Base-by-base conservation (phyloP, 164 flowering plant species). In the Vitis rotundifolia region DNA sequence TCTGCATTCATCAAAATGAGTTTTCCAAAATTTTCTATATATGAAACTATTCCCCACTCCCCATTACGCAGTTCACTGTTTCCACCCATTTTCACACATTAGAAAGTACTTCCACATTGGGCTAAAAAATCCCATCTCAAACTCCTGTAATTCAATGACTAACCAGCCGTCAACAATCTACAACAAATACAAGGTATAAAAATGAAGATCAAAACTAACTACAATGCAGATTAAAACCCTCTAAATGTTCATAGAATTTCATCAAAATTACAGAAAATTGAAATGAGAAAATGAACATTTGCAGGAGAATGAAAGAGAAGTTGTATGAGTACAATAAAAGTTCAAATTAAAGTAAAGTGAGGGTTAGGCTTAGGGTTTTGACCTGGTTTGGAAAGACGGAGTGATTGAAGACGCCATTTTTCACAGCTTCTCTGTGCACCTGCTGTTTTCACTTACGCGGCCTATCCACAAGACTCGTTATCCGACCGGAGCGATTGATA, bases 381-480 rank as follows among this genome's bases (percentile, higher is more conserved):
- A 79, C 85, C 87, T 81, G 48, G 76, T 60, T 15, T 79, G 84
- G 68, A 81, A 77, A 53, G 84, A 73, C 59, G 72, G 68, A 4
- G 79, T 53, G 48, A 84, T 19, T 53, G 87, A 79, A 54, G 87
- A 77, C 73, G 87, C 83, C 87, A 84, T 79, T 62, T 71, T 49
- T 67, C 69, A 59, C 60, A 59, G 70, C 70, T 68, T 47, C 56
- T 37, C 48, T 63, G 44, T 3, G 44, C 44, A 37, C 3, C 44
- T 37, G 44, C 7, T 6, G 44, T 5, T 37, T 37, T 37, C 44
- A 2, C 7, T 3, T 37, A 37, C 44, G 7, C 44, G 44, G 5
- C 44, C 44, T 37, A 37, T 37, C 44, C 44, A 37, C 44, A 37
- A 37, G 44, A 2, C 44, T 37, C 5, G 44, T 37, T 37, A 37